A percentile compares a stretch with the other conserved stretches of the same genome.
Evolutionary conservation across 495 filamentous ascomycete species (phyloP).

Genomic region (Podospora pseudopauciseta): DNA sequence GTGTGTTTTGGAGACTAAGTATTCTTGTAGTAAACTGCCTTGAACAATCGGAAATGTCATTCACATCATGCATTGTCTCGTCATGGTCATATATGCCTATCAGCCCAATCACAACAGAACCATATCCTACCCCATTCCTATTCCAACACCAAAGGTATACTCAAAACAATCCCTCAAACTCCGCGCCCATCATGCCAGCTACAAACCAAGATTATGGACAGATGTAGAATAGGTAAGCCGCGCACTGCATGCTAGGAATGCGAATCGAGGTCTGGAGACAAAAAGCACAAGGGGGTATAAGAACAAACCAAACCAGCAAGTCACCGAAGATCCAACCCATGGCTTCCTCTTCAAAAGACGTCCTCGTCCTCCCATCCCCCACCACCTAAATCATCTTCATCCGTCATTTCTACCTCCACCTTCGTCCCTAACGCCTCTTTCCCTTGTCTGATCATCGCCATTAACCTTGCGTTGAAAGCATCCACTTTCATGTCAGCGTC

Average conservation of each 20-base stretch:
- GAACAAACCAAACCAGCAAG: neutral
- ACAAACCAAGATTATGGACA: neutral
- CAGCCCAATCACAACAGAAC: neutral
- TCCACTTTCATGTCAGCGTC: slow-evolving; percentile 75
- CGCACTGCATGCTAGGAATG: neutral
- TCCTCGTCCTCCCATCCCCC: slow-evolving; percentile 8
- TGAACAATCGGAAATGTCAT: neutral
- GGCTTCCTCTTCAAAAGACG: neutral
- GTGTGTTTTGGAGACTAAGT: too few relatives aligned
- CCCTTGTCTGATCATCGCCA: slow-evolving; percentile 83
- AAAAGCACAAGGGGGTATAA: slow-evolving; percentile 1
- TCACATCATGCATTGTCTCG: neutral
- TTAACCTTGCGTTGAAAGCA: slow-evolving; percentile 71
- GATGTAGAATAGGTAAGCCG: neutral
- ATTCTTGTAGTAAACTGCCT: too few relatives aligned
- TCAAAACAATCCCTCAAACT: neutral
- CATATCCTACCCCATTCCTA: neutral
- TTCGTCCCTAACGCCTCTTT: slow-evolving; percentile 80
- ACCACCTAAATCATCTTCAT: slow-evolving; percentile 38
- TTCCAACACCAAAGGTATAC: neutral
- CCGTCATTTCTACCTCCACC: slow-evolving; percentile 65
- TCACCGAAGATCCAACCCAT: neutral
- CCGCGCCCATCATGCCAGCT: neutral
- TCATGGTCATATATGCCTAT: neutral
- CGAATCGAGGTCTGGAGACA: neutral